Conservation (phyloP, 73 alveolate genomes). For the Symbiodinium pilosum region DNA sequence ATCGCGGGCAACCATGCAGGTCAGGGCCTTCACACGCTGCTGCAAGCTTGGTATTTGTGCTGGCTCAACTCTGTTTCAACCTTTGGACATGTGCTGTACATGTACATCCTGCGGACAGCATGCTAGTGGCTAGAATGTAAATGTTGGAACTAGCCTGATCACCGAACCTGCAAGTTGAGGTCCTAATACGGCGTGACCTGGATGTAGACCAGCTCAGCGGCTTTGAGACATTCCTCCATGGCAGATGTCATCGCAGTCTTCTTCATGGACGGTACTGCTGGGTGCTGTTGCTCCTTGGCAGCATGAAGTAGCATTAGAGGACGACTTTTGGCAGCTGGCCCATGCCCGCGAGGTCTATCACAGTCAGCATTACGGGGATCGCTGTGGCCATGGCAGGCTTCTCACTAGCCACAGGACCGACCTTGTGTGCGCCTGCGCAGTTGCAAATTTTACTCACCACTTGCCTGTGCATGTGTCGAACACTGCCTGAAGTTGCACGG, state of each 20-base stretch:
- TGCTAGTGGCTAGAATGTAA: no score
- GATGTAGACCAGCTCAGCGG: constrained; percentile 45
- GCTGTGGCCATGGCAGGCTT: constrained; percentile 3
- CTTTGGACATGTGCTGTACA: no score
- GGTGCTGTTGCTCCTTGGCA: constrained; percentile 4
- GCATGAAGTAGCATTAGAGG: no score
- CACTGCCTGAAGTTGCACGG: no score
- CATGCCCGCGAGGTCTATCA: constrained; percentile 21
- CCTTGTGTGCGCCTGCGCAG: no score
- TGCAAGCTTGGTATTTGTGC: no score
- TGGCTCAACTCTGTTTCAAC: no score
- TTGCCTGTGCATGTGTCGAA: no score
- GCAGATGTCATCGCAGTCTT: not conserved
- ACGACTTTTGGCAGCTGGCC: no score
- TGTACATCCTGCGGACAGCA: no score
- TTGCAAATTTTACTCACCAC: no score
- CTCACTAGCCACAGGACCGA: constrained; percentile 49
- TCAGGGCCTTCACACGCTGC: not conserved
- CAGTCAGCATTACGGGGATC: constrained; percentile 3
- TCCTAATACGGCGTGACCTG: constrained; percentile 15
- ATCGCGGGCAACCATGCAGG: not conserved
- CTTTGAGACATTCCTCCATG: constrained; percentile 25
- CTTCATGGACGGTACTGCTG: constrained; percentile 17
- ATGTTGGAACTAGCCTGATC: no score
- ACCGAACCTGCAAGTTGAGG: not conserved